phyloP scores from a whole-genome alignment of 1,284 basidiomycete species.

The Cryptococcus hybrid region DNA sequence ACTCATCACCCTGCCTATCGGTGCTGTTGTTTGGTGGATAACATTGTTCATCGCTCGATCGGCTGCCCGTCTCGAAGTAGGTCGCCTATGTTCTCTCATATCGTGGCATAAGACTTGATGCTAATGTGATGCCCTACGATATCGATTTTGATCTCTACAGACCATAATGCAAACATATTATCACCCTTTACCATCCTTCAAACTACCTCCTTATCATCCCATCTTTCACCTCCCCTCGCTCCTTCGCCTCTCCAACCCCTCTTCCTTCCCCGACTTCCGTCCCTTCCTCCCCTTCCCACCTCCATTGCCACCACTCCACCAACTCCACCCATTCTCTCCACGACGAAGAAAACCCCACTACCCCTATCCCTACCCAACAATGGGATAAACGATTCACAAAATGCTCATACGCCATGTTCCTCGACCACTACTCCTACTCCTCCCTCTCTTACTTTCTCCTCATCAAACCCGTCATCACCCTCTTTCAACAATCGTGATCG shows the following conservation, averaged over 20 bases:
- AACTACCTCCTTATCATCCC: conserved; percentile 33
- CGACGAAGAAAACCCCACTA: not conserved
- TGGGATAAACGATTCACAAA: conserved; percentile 46
- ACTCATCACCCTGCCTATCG: conserved; percentile 48
- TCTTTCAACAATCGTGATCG: conserved; percentile 39
- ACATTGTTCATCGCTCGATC: conserved; percentile 46
- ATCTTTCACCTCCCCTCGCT: conserved; percentile 39
- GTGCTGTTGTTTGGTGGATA: conserved; percentile 47
- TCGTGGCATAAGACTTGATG: not conserved
- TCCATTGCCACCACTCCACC: not conserved
- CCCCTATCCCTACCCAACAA: not conserved
- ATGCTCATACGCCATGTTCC: conserved; percentile 47
- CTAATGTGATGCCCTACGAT: not conserved
- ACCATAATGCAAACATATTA: conserved; percentile 41
- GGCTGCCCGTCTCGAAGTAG: conserved; percentile 40
- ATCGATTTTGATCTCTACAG: conserved; percentile 10
- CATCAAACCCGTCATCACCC: conserved; percentile 45
- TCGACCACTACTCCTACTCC: conserved; percentile 47
- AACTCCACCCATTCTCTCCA: not conserved
- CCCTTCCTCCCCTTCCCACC: not conserved
- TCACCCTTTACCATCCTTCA: conserved; percentile 28
- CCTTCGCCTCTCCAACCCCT: conserved; percentile 4
- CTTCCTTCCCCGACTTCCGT: not conserved
- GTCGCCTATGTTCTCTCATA: not conserved
- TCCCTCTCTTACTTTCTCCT: conserved; percentile 48